Evolutionary conservation across 164 flowering plant species (phyloP), one percentile per base, ranked within the genome.

Genomic region (Chloranthus sessilifolius): DNA sequence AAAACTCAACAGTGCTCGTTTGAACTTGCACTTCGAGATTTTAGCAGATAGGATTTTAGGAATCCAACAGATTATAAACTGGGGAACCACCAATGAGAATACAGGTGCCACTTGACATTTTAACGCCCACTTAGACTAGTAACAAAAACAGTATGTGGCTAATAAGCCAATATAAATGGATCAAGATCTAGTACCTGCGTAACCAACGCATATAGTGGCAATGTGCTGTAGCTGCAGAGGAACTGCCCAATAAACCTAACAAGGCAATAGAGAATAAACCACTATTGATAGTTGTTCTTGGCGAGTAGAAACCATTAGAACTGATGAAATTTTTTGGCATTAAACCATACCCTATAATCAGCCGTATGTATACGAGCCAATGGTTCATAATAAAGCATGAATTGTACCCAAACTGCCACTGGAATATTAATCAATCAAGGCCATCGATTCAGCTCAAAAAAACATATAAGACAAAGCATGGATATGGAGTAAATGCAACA

Each of bases 331-430:
- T 4, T 20, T 44, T n/a, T n/a, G n/a, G 30, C 41, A 12, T 21
- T 22, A 62, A 33, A 43, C 24, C 72, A 43, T 78, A 92, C 96
- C 99, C 96, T 47, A 92, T 42, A 48, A 82, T 46, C 50, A 88
- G 77, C 21, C 99, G 86, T 40, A 75, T 34, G 71, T 92, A 92
- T 11, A 92, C 95, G 37, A 88, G 71, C 25, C 56, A 45, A 56
- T 92, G 99, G 53, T 81, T 79, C 56, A 63, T 71, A 43, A 92
- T 80, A 60, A 86, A 92, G 88, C 99, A 92, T 23, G 99, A 92
- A 56, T 71, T 55, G 41, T 88, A 92, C 19, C 99, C 99, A 54
- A 92, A 88, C 39, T 92, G 98, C 98, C 98, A 92, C 98, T 88
- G 86, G 41, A 69, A 51, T 50, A 8, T 24, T 44, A 28, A 42